Evolutionary conservation across 371 early-diverging fungal genomes (phyloP), one percentile per base, ranked within the genome.

Genomic region (Funneliformis caledonium): DNA sequence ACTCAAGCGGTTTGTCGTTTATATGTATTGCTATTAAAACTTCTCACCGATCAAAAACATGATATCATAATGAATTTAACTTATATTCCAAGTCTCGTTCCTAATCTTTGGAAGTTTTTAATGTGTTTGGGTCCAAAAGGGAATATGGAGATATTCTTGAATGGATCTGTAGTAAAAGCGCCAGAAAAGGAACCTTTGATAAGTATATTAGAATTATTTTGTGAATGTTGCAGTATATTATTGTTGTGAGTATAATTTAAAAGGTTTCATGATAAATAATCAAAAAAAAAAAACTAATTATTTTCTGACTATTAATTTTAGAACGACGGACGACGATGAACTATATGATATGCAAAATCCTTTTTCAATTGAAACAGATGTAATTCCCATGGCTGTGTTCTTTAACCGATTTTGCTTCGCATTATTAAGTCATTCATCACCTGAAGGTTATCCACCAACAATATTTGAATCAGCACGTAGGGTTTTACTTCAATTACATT

Each of bases 301-400:
- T 42, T n/a, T 48, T 42, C 48, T 81, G 26, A 64, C 31, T 65
- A 10, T 56, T 59, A 62, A 68, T 37, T 52, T 50, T 84, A 89
- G 90, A 50, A 94, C 95, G 0, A 83, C 94, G 31, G 94, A 94
- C 62, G 96, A 97, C 81, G 92, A 93, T 14, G 96, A 97, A 84
- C 87, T 96, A 78, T 93, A 93, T 76, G 86, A 88, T 33, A 86
- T 89, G 10, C 87, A 91, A 42, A 87, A 82, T 61, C 88, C 91
- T 0, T 92, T 91, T 82, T 86, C 88, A 16, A 81, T 90, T 1
- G 72, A 72, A n/a, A 82, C 81, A 1, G 90, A 92, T 50, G 83
- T 93, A 42, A 86, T 87, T 12, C 83, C 87, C 22, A 82, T 93
- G 76, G 88, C 92, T 7, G 84, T 84, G 2, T 91, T 90, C 75